These are phyloP conservation scores for Stachybotrys chlorohalonatus DNA, from an alignment of 2,329 filamentous ascomycete species.

Conservation along the genomic window DNA sequence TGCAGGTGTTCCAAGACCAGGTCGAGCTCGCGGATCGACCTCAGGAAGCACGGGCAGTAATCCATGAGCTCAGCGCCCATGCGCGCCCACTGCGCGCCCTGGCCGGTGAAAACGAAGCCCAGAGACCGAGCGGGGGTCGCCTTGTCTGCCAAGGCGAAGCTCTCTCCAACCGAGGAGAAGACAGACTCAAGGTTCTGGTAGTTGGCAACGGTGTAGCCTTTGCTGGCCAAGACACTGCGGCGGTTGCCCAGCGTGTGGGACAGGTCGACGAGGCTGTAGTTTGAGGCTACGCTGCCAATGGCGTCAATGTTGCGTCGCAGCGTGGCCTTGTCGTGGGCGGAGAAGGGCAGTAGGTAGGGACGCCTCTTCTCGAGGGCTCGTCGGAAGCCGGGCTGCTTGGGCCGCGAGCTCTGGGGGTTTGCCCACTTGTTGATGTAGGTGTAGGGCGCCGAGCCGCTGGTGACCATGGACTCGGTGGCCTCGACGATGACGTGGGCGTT, in stretches of 20 bases:
- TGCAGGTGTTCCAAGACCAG: conserved; percentile 1
- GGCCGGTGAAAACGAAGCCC: not conserved
- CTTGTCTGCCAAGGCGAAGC: not conserved
- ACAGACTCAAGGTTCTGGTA: not conserved
- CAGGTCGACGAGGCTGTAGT: conserved; percentile 1
- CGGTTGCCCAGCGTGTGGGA: conserved; percentile 2
- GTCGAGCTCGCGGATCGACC: conserved; percentile 4
- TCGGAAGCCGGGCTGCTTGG: not conserved
- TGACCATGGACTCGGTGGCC: not conserved
- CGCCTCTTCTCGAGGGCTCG: not conserved
- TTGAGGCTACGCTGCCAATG: not conserved
- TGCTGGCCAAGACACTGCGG: not conserved
- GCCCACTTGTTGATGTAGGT: too few species aligned
- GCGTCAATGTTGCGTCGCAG: conserved; percentile 1
- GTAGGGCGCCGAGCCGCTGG: too few species aligned
- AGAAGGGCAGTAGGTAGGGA: conserved; percentile 1
- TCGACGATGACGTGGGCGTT: conserved; percentile 16
- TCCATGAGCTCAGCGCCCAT: conserved; percentile 8
- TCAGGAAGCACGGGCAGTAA: conserved; percentile 17
- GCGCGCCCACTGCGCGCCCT: not conserved
- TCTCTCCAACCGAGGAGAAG: not conserved
- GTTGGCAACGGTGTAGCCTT: not conserved
- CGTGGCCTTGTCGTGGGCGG: not conserved
- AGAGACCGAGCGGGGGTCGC: not conserved
- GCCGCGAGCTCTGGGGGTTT: not conserved